Evolutionary conservation across 495 filamentous ascomycete species (phyloP), one percentile per base, ranked within the genome.

Genomic region (Letharia columbiana): DNA sequence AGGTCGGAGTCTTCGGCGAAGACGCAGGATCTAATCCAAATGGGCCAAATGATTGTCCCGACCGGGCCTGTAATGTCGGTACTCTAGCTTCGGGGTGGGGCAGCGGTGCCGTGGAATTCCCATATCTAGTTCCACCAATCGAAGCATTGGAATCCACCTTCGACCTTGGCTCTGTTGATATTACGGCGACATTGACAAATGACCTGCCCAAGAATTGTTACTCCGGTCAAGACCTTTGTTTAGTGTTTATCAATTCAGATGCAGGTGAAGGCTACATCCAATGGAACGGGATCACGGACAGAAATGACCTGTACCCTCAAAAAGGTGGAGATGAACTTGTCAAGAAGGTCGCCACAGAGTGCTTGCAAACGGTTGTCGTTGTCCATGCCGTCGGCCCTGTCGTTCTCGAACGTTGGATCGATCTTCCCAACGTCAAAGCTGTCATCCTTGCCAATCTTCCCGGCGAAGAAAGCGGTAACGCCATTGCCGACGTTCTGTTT

Each of bases 311-410:
- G 0, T 82, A 82, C 62, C 75, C 89, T 4, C 90, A 96, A 71
- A 91, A 92, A 67, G 86, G 83, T 28, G 90, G 92, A 15, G 89
- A 94, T 64, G 74, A 82, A 10, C 80, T 97, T 12, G 83, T 97
- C 50, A 73, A 85, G 37, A 74, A 82, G 11, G 91, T 96, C 4
- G 89, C 91, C 0, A 73, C 79, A 13, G 79, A 81, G 54, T 98
- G 94, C 70, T 85, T 86, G 41, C 75, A 76, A 49, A 90, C 90
- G 13, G 79, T 97, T 18, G 91, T 97, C 2, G 83, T 97, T 33
- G 79, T 97, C n/a, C 94, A 98, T 74, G 81, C 94, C 4, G 89
- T 97, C 33, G 94, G 94, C 0, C 91, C 94, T 0, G 90, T 96
- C 8, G 75, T 92, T 15, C 72, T 97, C 66, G 94, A 97, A 69